Base-by-base conservation (phyloP, 1,284 basidiomycete genomes). In the Salmacisia buchloeana region DNA sequence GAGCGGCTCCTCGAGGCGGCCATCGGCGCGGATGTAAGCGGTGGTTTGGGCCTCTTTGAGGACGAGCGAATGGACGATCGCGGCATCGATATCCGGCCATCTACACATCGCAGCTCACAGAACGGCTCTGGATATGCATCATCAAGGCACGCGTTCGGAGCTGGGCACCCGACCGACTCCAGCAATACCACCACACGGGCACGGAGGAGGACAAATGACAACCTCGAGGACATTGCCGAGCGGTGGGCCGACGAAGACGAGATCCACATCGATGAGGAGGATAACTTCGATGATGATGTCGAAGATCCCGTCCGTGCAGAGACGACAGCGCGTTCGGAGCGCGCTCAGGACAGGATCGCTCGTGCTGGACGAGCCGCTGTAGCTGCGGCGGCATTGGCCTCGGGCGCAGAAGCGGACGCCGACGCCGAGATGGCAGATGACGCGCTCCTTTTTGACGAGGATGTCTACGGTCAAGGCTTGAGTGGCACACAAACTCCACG, bases 1-100 rank as follows among this genome's bases (percentile, higher is more conserved):
- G 87, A 86, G 36, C 90, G 71, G 46, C 68, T 69, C 31, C 58
- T 71, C 1, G 66, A 57, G 35, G 72, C n/a, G n/a, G n/a, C 72
- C 3, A 71, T 72, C 18, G 33, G 45, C 5, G 74, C 73, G 34
- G 62, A 68, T 25, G 75, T 90, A 71, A 87, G 89, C 27, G 75
- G 77, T 41, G 71, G 72, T 12, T 72, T 77, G 27, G 65, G 68
- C 46, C 68, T 68, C 43, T 69, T 64, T 63, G 70, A 68, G 13
- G 72, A 71, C 27, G 73, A 72, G 35, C 63, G 59, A 35, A 41
- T 58, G 5, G 63, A 57, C 52, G 49, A 54, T 5, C 13, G 49
- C 15, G 49, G 49, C 9, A 54, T 54, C 27, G 49, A 27, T 3
- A 54, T 54, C 27, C 18, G 49, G 9, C 49, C 25, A 7, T 12